These are phyloP conservation scores for Boletales sp. DNA, from an alignment of 768 basidiomycete genomes.

Conservation along the genomic window DNA sequence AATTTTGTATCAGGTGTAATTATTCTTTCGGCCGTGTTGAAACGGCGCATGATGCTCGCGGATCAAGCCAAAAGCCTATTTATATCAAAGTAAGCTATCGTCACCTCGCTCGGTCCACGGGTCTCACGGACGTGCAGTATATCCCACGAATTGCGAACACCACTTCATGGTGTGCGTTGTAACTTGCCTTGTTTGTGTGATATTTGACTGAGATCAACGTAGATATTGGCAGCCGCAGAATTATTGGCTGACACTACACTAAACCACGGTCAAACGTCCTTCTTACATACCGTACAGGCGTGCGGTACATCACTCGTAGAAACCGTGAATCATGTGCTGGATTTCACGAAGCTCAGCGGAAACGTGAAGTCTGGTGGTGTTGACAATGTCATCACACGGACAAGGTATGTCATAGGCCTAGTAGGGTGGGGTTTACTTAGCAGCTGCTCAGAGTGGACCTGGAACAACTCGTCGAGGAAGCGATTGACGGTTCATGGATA, in stretches of 20 bases:
- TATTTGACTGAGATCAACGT: constrained; percentile 1
- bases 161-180: constrained; percentile 74
- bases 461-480: constrained; percentile 82
- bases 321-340: constrained; percentile 94
- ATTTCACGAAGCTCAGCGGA: constrained; percentile 93
- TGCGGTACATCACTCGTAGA: constrained; percentile 95
- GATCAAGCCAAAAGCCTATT: constrained; percentile 93
- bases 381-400: constrained; percentile 68
- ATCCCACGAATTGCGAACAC: constrained; percentile 88
- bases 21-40: constrained; percentile 88
- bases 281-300: constrained; percentile 89
- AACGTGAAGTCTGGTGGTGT: constrained; percentile 75
- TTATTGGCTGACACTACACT: constrained; percentile 82
- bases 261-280: constrained; percentile 77
- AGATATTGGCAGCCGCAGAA: constrained; percentile 91
- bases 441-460: constrained; percentile 55
- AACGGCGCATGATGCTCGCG: constrained; percentile 88
- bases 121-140: constrained; percentile 49
- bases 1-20: constrained; percentile 60
- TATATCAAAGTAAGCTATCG: constrained; percentile 72
- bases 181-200: neutral
- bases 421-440: neutral
- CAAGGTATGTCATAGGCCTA: constrained; percentile 44
- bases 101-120: neutral
- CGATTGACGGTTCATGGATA: constrained; percentile 92